Evolutionary conservation across 257 asterid genomes (phyloP).

Genomic region (Nicotiana noctiflora): DNA sequence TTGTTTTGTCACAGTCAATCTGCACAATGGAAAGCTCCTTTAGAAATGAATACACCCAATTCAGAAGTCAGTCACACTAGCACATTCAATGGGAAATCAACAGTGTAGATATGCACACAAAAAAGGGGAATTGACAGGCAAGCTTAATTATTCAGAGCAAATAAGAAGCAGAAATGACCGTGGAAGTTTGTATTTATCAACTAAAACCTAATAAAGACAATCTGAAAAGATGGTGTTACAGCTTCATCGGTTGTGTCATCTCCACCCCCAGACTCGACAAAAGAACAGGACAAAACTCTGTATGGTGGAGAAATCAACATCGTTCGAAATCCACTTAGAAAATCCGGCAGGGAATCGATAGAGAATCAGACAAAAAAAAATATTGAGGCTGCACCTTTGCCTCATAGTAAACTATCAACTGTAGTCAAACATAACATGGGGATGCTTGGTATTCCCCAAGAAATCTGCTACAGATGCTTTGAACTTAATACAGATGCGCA

Average conservation of each 20-base stretch:
- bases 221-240: neutral
- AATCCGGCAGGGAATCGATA: neutral
- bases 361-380: neutral
- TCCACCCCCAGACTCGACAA: conserved; percentile 2
- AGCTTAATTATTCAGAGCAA: neutral
- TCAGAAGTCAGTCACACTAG: neutral
- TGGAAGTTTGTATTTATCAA: neutral
- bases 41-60: conserved; percentile 7
- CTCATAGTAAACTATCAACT: neutral
- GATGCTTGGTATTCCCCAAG: neutral
- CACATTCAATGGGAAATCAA: neutral
- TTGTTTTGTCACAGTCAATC: conserved; percentile 96
- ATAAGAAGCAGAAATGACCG: neutral
- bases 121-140: neutral
- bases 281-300: neutral
- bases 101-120: neutral
- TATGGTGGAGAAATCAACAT: neutral
- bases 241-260: neutral
- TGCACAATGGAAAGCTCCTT: conserved; percentile 28
- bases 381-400: neutral
- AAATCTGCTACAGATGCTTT: neutral
- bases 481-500: neutral
- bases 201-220: neutral
- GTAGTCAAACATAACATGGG: neutral
- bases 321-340: neutral